Evolutionary conservation across 139 green algal genomes (phyloP).

Genomic region (Volvox reticuliferus): DNA sequence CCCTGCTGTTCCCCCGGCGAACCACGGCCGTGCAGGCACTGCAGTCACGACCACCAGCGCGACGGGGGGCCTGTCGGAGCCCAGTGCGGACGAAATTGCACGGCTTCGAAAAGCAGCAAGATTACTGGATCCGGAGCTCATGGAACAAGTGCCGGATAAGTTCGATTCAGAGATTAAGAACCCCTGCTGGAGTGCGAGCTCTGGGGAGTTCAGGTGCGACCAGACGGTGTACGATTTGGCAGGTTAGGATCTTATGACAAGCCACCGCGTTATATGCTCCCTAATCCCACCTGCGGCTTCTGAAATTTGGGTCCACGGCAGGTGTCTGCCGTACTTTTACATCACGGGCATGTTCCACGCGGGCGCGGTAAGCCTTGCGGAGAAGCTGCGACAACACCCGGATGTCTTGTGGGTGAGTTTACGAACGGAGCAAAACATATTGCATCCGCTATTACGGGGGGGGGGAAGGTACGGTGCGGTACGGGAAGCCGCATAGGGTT

Average conservation of each 20-base stretch:
- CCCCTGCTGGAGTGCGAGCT: background rate
- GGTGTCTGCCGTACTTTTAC: constrained; percentile 48
- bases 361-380: background rate
- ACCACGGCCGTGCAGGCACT: background rate
- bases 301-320: background rate
- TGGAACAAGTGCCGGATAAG: constrained; percentile 12
- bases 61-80: background rate
- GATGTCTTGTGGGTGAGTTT: constrained; percentile 4
- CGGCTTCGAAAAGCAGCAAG: background rate
- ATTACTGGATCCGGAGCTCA: constrained; percentile 38
- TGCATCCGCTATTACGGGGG: too few relatives aligned
- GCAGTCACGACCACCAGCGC: background rate
- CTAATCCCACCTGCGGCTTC: background rate
- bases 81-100: background rate
- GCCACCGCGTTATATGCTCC: background rate
- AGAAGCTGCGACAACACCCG: constrained; percentile 25
- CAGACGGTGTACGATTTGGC: background rate
- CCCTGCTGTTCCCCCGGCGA: background rate
- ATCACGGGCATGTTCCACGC: constrained; percentile 40
- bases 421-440: background rate
- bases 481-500: too few relatives aligned
- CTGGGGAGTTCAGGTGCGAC: constrained; percentile 10
- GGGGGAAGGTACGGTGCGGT: too few relatives aligned
- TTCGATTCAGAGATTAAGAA: constrained; percentile 14
- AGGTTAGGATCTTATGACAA: background rate